These are phyloP conservation scores for Ceratocystis cubensis DNA, from an alignment of 2,329 filamentous ascomycete species.

Conservation along the genomic window DNA sequence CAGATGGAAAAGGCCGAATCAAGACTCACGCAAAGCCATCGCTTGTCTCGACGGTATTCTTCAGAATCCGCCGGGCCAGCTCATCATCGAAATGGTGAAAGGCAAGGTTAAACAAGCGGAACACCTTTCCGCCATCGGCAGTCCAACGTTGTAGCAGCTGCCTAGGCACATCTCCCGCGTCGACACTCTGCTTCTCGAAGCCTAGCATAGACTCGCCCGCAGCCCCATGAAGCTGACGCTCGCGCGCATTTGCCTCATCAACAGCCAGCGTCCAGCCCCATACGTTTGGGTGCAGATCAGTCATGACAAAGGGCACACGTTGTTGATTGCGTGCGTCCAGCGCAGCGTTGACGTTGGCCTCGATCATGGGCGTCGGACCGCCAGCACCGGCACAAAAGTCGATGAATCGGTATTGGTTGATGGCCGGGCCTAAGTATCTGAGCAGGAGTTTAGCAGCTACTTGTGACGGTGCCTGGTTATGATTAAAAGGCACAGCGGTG, in stretches of 20 bases:
- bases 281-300: constrained; percentile 53
- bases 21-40: constrained; percentile 44
- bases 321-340: constrained; percentile 24
- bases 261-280: constrained; percentile 43
- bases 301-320: constrained; percentile 42
- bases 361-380: constrained; percentile 54
- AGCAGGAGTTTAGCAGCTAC: constrained; percentile 47
- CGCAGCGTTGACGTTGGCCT: constrained; percentile 41
- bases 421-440: constrained; percentile 35
- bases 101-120: constrained; percentile 58
- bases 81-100: constrained; percentile 67
- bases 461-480: constrained; percentile 45
- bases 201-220: constrained; percentile 30
- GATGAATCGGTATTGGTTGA: constrained; percentile 49
- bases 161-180: constrained; percentile 49
- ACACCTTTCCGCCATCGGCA: constrained; percentile 37
- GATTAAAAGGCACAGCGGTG: constrained; percentile 44
- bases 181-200: constrained; percentile 49
- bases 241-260: not conserved
- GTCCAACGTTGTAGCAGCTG: constrained; percentile 32
- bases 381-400: constrained; percentile 68
- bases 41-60: constrained; percentile 50
- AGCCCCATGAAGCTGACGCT: constrained; percentile 31
- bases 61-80: constrained; percentile 47
- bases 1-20: not conserved